A percentile compares a stretch with the other conserved stretches of the same genome.
Conservation (phyloP, 2,329 filamentous ascomycete genomes). For the Magnaporthales sp. region DNA sequence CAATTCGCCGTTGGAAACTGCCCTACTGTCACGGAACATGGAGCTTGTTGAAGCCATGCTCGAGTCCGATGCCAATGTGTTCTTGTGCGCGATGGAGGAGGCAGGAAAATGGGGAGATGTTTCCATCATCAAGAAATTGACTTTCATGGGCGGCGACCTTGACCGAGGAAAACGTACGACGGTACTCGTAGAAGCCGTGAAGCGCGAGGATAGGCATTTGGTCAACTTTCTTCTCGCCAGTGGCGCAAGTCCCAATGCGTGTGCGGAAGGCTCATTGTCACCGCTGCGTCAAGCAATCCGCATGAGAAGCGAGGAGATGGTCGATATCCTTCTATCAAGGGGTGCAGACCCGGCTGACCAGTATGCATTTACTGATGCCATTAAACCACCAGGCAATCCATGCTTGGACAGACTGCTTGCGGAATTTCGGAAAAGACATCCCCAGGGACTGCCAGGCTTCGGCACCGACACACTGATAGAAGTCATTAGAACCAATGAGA, state of each 20-base stretch:
- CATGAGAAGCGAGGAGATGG: not conserved
- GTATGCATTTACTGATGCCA: not conserved
- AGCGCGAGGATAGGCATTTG: not conserved
- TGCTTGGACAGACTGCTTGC: not conserved
- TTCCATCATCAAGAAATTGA: not conserved
- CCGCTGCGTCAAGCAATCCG: not conserved
- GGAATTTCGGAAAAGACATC: not conserved
- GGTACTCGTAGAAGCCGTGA: not conserved
- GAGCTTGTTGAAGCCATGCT: not conserved
- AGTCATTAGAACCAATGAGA: not conserved
- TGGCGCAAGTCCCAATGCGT: not conserved
- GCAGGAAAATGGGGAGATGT: not conserved
- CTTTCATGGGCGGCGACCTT: not conserved
- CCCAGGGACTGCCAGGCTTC: not conserved
- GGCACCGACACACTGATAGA: not conserved
- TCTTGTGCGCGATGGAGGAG: too few relatives aligned
- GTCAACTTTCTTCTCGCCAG: not conserved
- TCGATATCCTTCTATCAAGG: not conserved
- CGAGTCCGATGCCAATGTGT: not conserved
- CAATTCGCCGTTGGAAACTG: too few relatives aligned
- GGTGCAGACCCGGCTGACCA: not conserved
- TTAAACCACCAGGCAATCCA: not conserved
- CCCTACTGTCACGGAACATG: too few relatives aligned
- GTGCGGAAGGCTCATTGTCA: too few relatives aligned
- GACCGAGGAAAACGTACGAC: not conserved